These are phyloP conservation scores for Infundibulicybe gibba DNA, from an alignment of 768 basidiomycete genomes.

Conservation along the genomic window DNA sequence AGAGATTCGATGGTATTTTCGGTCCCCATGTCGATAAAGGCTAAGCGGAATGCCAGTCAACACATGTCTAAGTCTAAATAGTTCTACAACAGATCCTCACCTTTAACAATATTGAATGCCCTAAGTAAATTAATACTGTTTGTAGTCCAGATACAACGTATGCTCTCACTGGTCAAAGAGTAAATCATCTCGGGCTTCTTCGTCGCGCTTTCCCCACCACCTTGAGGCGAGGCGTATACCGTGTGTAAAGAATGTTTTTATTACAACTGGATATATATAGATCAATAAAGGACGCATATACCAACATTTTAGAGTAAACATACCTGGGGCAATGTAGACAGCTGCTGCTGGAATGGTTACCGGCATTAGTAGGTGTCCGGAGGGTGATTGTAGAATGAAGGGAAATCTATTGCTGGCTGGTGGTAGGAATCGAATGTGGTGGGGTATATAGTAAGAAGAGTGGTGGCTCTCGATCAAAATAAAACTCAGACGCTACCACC, in stretches of 20 bases:
- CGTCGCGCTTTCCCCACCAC: conserved; percentile 25
- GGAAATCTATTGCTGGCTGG: no score
- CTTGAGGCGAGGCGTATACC: conserved; percentile 37
- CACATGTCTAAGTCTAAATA: neutral
- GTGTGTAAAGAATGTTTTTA: conserved; percentile 51
- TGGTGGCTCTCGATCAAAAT: neutral
- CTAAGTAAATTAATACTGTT: conserved; percentile 19
- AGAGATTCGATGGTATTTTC: conserved; percentile 70
- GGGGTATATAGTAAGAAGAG: neutral
- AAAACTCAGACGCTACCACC: no score
- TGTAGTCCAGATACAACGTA: neutral
- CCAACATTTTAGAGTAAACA: conserved; percentile 1
- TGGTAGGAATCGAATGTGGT: no score
- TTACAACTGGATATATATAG: conserved; percentile 32
- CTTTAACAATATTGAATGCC: conserved; percentile 69
- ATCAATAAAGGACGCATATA: no score
- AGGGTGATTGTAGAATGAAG: no score
- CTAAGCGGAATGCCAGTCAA: conserved; percentile 15
- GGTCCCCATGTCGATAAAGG: conserved; percentile 64
- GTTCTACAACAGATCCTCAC: no score
- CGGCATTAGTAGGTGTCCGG: conserved; percentile 26
- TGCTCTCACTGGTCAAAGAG: conserved; percentile 64
- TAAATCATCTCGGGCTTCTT: conserved; percentile 56
- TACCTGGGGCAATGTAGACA: conserved; percentile 50
- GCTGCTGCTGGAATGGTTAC: conserved; percentile 54